Percentiles rank a stretch among this genome's conserved stretches.
Conservation (phyloP, 129 eudicot species). For the Centaurea solstitialis region DNA sequence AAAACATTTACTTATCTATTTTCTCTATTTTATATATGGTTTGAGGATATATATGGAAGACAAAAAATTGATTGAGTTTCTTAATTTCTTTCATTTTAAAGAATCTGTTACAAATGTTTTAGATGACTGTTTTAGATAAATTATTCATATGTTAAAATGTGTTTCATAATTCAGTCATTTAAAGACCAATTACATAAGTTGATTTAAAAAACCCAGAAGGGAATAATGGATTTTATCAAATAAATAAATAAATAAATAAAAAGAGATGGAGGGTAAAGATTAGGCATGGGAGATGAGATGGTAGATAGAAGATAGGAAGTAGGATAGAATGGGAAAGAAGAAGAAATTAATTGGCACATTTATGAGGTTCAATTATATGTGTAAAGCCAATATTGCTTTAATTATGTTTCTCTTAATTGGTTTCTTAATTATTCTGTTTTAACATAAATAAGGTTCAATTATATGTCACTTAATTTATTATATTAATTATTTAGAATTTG, state of each 20-base stretch:
- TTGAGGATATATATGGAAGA: too few relatives aligned
- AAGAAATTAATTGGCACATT: conserved; percentile 16
- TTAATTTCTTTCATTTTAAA: too few relatives aligned
- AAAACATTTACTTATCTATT: too few relatives aligned
- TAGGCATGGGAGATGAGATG: background rate
- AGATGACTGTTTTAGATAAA: too few relatives aligned
- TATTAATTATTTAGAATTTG: too few relatives aligned
- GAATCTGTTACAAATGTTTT: too few relatives aligned
- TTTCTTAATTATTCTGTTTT: conserved; percentile 15
- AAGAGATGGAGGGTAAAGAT: background rate
- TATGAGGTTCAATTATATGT: conserved; percentile 17
- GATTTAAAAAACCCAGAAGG: background rate
- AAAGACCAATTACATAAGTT: background rate
- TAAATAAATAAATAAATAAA: background rate
- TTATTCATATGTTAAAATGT: too few relatives aligned
- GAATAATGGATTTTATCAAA: background rate
- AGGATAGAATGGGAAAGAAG: conserved; percentile 9
- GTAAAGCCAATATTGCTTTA: background rate
- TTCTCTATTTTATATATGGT: too few relatives aligned
- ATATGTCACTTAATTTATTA: background rate
- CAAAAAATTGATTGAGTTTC: too few relatives aligned
- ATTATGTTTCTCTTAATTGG: conserved; percentile 5
- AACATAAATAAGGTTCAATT: background rate
- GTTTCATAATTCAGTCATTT: too few relatives aligned
- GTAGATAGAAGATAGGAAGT: conserved; percentile 1